Evolutionary conservation across 1,284 basidiomycete genomes (phyloP).

Genomic region (Naganishia sp.): DNA sequence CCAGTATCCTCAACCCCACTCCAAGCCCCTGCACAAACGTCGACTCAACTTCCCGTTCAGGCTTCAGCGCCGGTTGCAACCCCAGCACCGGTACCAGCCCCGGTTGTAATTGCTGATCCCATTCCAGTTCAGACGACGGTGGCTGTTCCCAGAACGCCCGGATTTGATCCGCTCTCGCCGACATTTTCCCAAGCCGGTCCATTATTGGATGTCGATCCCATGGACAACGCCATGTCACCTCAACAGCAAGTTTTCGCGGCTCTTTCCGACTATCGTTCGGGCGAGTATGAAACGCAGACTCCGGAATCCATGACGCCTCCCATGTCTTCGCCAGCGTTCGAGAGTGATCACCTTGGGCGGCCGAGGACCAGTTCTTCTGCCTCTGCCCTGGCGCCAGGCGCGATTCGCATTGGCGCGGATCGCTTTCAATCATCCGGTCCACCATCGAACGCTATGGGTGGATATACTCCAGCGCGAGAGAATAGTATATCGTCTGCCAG

Average conservation of each 20-base stretch:
- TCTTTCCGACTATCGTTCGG: constrained; percentile 18
- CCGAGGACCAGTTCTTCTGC: constrained; percentile 15
- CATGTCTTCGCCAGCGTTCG: background rate
- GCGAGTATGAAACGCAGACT: constrained; percentile 3
- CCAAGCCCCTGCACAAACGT: background rate
- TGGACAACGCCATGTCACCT: constrained; percentile 23
- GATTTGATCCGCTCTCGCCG: constrained; percentile 15
- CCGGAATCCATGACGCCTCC: constrained; percentile 19
- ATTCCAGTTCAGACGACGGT: background rate
- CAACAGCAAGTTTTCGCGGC: constrained; percentile 26
- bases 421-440: background rate
- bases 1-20: background rate
- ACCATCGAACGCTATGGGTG: background rate
- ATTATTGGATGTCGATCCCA: constrained; percentile 28
- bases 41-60: background rate
- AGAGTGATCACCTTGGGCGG: constrained; percentile 13
- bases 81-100: background rate
- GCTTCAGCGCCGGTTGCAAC: background rate
- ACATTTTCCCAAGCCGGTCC: constrained; percentile 26
- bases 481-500: constrained; percentile 2
- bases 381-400: constrained; percentile 22
- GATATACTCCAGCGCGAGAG: constrained; percentile 18
- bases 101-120: background rate
- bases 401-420: constrained; percentile 16
- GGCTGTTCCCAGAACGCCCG: background rate